Evolutionary conservation across 2,329 filamentous ascomycete species (phyloP), one percentile per base, ranked within the genome.

Genomic region (Cladosporium sp.): DNA sequence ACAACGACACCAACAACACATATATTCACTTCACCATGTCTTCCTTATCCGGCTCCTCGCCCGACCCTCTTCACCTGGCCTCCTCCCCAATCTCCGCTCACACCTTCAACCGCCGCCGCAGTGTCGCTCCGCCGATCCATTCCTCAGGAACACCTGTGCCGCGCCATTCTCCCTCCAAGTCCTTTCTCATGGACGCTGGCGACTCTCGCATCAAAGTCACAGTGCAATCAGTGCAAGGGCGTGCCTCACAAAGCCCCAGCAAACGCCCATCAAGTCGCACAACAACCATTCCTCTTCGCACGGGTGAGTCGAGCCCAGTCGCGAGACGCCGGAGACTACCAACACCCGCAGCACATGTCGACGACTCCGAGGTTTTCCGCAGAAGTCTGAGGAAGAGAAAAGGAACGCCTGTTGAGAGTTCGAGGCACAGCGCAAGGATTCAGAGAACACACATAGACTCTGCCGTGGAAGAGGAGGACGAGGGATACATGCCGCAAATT

Each of bases 131-230:
- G 3, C 13, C 62, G 55, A 50, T 69, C 67, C 43, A 57, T 56
- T 42, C 45, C 36, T 30, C 43, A 38, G 36, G 16, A 22, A 29
- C 45, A 16, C 45, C 27, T 19, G 33, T 51, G 54, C 35, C 46
- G 36, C 56, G 55, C 49, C 42, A 65, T 9, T 68, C 66, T 22
- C 73, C 73, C 1, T 62, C 67, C 39, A 76, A 75, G 51, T 72
- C 72, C 1, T 68, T 76, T 59, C 59, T 73, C 36, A 53, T 76
- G 55, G 68, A 69, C 53, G 71, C 72, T 7, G 68, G 67, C 15
- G 58, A 65, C 12, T 57, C 61, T 11, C 62, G 61, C 13, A 67
- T 76, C 61, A 74, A 72, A 50, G 73, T 77, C 49, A 77, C 74
- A 1, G 73, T 77, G 8, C 63, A 76, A 55, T 72, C 73, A 12